Base-by-base conservation (phyloP, 78 protist species). In the Isochrysis galbana region DNA sequence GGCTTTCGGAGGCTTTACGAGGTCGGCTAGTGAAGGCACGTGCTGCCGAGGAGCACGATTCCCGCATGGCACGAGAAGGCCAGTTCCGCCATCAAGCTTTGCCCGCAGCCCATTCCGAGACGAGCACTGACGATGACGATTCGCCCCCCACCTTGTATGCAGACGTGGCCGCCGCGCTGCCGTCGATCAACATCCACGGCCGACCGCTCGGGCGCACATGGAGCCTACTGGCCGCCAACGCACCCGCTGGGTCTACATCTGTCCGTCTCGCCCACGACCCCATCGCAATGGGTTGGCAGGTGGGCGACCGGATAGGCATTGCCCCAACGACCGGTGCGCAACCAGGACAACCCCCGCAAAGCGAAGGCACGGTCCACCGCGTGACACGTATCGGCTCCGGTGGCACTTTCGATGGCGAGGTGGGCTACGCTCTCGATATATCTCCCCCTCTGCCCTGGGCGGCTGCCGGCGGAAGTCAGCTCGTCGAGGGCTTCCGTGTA, bases 201-300 rank as follows among this genome's bases (percentile, higher is more conserved):
- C 45, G 86, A 11, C 42, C 42, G 51, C 51, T 77, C 34, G 42
- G n/a, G 23, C 86, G 86, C 86, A 77, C 86, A 34, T 77, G 86
- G 86, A 21, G 38, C 36, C 86, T 41, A 5, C 86, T 77, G 38
- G 86, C 86, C 46, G 34, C 42, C 51, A 21, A 5, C 51, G 86
- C 47, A 17, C 22, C 29, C 21, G 38, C 46, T 7, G 86, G 86
- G 38, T 42, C 5, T 19, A 0, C 7, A 5, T 19, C 34, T 11
- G 5, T 77, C 26, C 7, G 7, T 19, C 86, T 77, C 46, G 7
- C 19, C 38, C 86, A 77, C 86, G 51, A 10, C 38, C 46, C 86
- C 2, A 46, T 1, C 1, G 86, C 5, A 23, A 77, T 77, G 86
- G 86, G 86, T 5, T 77, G 86, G 86, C 42, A 46, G 21, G 86